These are phyloP conservation scores for Gloeostereum incarnatum DNA, from an alignment of 768 basidiomycete species.

Conservation along the genomic window DNA sequence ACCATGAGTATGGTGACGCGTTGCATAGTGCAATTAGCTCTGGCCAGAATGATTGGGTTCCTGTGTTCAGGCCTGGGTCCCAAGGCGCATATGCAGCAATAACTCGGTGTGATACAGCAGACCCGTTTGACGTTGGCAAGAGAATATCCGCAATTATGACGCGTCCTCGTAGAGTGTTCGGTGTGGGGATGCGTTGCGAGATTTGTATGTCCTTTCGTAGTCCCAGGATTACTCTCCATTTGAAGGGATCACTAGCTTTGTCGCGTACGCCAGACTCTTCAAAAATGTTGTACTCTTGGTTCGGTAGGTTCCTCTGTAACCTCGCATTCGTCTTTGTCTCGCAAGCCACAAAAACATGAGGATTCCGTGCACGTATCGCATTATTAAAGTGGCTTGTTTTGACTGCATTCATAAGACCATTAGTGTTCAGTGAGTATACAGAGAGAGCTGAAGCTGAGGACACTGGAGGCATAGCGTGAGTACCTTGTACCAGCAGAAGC, in stretches of 20 bases:
- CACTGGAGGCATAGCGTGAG: too few relatives aligned
- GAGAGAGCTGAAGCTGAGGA: neutral
- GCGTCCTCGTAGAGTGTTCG: constrained; percentile 11
- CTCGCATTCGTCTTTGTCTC: constrained; percentile 1
- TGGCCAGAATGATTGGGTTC: constrained; percentile 9
- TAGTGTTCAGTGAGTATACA: constrained; percentile 2
- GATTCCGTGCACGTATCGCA: neutral
- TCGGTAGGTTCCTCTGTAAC: neutral
- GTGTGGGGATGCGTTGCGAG: neutral
- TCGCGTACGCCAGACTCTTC: neutral
- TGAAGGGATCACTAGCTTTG: constrained; percentile 1
- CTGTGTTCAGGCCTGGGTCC: constrained; percentile 15
- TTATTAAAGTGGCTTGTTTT: constrained; percentile 1
- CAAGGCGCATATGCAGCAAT: constrained; percentile 19
- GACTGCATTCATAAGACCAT: neutral
- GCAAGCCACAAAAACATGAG: constrained; percentile 1
- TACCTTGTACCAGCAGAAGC: too few relatives aligned
- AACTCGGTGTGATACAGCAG: constrained; percentile 11
- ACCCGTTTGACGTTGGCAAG: constrained; percentile 8
- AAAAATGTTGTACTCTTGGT: constrained; percentile 2
- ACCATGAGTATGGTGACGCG: constrained; percentile 8
- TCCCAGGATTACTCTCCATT: constrained; percentile 10
- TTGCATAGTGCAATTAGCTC: constrained; percentile 6
- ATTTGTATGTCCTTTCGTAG: constrained; percentile 6
- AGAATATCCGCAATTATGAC: constrained; percentile 12